A percentile compares a stretch with the other conserved stretches of the same genome.
Conservation (phyloP, 495 filamentous ascomycete genomes). For the Parachaetomium inaequale region DNA sequence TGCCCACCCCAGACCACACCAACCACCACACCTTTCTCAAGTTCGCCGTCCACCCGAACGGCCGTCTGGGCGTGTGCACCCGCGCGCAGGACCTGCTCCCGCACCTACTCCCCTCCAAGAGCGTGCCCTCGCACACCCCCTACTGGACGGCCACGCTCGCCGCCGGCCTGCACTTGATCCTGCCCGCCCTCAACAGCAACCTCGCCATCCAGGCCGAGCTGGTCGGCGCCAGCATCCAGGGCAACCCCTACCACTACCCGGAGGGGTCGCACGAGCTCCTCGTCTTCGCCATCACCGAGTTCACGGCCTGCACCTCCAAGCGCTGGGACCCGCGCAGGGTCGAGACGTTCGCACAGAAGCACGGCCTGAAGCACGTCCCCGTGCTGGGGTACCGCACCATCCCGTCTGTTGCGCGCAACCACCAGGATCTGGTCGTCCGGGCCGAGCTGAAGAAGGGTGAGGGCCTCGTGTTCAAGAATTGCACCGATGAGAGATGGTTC, state of each 20-base stretch:
- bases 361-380: slow-evolving; percentile 27
- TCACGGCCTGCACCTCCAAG: slow-evolving; percentile 1
- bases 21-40: neutral
- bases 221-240: slow-evolving; percentile 22
- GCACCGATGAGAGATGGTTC: slow-evolving; percentile 29
- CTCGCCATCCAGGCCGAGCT: slow-evolving; percentile 34
- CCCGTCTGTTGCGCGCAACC: slow-evolving; percentile 16
- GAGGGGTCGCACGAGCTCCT: slow-evolving; percentile 21
- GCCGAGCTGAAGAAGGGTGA: slow-evolving; percentile 24
- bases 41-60: slow-evolving; percentile 14
- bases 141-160: slow-evolving; percentile 23
- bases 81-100: slow-evolving; percentile 19
- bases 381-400: slow-evolving; percentile 26
- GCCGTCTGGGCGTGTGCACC: slow-evolving; percentile 32
- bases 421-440: slow-evolving; percentile 20
- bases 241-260: slow-evolving; percentile 24
- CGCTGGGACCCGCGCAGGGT: slow-evolving; percentile 18
- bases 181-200: neutral
- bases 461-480: slow-evolving; percentile 34
- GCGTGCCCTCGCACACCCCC: neutral
- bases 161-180: slow-evolving; percentile 14
- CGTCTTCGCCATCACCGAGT: slow-evolving; percentile 25
- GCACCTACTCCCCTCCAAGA: neutral
- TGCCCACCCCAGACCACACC: neutral
- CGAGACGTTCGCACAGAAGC: slow-evolving; percentile 11